phyloP scores from a whole-genome alignment of 1,284 basidiomycete genomes.

The Athelia psychrophila region DNA sequence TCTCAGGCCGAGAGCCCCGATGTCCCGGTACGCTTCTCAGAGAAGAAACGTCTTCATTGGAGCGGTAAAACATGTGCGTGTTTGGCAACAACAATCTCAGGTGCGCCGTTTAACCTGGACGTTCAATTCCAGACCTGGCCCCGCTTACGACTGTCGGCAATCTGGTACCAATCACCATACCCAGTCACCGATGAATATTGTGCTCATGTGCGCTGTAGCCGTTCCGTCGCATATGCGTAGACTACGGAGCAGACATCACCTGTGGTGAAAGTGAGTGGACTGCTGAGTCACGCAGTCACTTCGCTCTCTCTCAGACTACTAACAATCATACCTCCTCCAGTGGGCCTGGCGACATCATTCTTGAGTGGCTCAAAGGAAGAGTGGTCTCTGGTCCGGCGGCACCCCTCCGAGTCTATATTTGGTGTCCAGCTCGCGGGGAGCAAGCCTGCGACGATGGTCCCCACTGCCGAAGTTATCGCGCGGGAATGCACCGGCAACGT shows the following conservation, averaged over 20 bases:
- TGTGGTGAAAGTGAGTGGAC: slow-evolving; percentile 80
- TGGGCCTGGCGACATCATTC: slow-evolving; percentile 84
- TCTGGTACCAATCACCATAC: slow-evolving; percentile 48
- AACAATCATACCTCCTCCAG: slow-evolving; percentile 29
- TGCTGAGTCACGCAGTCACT: neutral
- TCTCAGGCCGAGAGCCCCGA: slow-evolving; percentile 58
- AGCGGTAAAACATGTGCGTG: slow-evolving; percentile 79
- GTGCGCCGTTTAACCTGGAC: neutral
- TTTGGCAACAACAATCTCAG: neutral
- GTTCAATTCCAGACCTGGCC: slow-evolving; percentile 66
- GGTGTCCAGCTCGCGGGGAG: slow-evolving; percentile 87
- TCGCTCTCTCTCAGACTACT: neutral
- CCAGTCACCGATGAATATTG: no score
- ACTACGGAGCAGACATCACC: slow-evolving; percentile 91
- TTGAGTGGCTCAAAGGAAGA: slow-evolving; percentile 84
- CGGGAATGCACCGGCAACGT: slow-evolving; percentile 64
- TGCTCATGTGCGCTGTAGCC: slow-evolving; percentile 48
- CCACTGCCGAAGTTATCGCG: slow-evolving; percentile 82
- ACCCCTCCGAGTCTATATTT: slow-evolving; percentile 87
- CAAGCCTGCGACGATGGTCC: slow-evolving; percentile 74
- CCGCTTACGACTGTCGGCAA: slow-evolving; percentile 97
- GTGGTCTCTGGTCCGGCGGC: slow-evolving; percentile 87
- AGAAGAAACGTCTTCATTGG: slow-evolving; percentile 91
- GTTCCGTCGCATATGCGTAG: slow-evolving; percentile 87
- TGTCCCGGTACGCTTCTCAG: slow-evolving; percentile 66